These are phyloP conservation scores for Dioscorea cayenensis DNA, from an alignment of 116 monocot species.

Conservation along the genomic window DNA sequence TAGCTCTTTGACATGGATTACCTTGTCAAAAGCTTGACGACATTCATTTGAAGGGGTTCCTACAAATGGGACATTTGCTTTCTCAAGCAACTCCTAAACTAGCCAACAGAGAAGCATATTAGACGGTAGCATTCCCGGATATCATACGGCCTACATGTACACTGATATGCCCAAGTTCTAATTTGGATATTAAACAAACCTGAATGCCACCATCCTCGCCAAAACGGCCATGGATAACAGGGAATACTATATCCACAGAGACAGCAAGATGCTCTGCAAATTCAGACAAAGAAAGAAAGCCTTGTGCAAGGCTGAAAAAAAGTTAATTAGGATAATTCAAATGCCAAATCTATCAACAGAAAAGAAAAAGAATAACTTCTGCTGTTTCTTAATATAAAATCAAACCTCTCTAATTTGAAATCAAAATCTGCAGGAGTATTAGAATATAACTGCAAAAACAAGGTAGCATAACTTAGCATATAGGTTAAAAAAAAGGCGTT, in stretches of 20 bases:
- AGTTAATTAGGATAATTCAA: constrained; percentile 1
- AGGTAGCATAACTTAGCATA: not conserved
- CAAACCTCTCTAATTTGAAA: constrained; percentile 90
- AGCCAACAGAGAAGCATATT: not conserved
- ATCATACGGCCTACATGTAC: not conserved
- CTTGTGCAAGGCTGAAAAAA: constrained; percentile 70
- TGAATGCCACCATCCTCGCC: constrained; percentile 97
- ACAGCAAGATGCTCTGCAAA: constrained; percentile 75
- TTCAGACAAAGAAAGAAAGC: constrained; percentile 52
- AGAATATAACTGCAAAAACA: constrained; percentile 67
- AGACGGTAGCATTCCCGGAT: not conserved
- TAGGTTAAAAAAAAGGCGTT: not conserved
- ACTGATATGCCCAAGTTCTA: not conserved
- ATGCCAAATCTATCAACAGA: not conserved
- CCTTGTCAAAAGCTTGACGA: constrained; percentile 84
- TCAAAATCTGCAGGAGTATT: constrained; percentile 97
- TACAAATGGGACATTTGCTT: constrained; percentile 82
- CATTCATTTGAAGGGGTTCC: constrained; percentile 76
- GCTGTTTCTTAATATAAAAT: not conserved
- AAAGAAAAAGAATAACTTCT: constrained; percentile 1
- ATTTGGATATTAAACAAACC: constrained; percentile 30
- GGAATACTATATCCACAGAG: constrained; percentile 78
- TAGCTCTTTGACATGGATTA: constrained; percentile 6
- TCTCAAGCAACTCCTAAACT: constrained; percentile 75
- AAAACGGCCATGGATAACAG: constrained; percentile 91